Conservation (phyloP, 495 filamentous ascomycete genomes). For the Jackrogersella multiformis region DNA sequence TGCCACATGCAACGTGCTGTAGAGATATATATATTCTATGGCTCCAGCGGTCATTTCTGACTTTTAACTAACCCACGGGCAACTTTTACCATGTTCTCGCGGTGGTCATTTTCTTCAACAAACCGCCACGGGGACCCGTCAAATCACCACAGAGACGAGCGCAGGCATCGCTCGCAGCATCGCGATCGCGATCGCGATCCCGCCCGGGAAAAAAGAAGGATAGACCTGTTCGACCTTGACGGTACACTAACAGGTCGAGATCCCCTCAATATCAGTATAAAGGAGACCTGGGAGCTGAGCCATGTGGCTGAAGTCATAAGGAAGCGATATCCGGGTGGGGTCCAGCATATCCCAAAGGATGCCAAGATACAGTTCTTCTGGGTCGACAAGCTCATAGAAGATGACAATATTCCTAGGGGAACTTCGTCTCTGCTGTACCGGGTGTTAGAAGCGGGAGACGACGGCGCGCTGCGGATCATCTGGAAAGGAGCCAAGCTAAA, state of each 20-base stretch:
- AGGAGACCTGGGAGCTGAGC: slow-evolving; percentile 6
- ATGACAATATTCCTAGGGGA: slow-evolving; percentile 16
- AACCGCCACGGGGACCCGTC: slow-evolving; percentile 11
- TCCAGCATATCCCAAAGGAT: slow-evolving; percentile 10
- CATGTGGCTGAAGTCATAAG: slow-evolving; percentile 11
- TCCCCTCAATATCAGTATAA: slow-evolving; percentile 6
- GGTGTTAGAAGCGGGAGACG: slow-evolving; percentile 18
- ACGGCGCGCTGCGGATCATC: slow-evolving; percentile 17
- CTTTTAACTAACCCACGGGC: neutral
- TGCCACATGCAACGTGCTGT: slow-evolving; percentile 27
- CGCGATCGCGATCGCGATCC: slow-evolving; percentile 16
- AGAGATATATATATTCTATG: slow-evolving; percentile 19
- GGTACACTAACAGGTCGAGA: neutral
- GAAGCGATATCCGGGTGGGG: slow-evolving; percentile 15
- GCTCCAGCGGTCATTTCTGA: neutral
- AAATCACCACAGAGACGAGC: slow-evolving; percentile 19
- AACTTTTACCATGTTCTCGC: slow-evolving; percentile 29
- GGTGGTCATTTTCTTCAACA: slow-evolving; percentile 19
- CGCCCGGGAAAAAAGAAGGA: slow-evolving; percentile 21
- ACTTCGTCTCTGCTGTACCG: slow-evolving; percentile 19
- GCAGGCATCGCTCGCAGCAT: slow-evolving; percentile 3
- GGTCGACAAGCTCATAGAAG: slow-evolving; percentile 9
- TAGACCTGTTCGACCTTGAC: slow-evolving; percentile 37
- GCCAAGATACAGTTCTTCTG: slow-evolving; percentile 33
- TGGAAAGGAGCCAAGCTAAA: slow-evolving; percentile 15